Base-by-base conservation (phyloP, 1,284 basidiomycete species). In the Ustilago trichophora region DNA sequence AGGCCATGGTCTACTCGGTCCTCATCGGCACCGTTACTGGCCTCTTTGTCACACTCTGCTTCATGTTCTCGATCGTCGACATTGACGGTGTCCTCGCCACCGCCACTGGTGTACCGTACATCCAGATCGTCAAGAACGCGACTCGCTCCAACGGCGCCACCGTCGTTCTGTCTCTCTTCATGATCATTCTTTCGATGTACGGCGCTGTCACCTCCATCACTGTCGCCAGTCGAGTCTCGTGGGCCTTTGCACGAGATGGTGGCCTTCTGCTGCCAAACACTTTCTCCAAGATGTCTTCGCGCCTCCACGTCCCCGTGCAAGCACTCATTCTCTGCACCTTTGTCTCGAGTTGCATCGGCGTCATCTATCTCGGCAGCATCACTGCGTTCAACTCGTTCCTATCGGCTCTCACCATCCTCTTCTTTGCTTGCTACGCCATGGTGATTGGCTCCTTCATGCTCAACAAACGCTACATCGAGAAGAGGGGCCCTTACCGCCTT, bases 331-430 rank as follows among this genome's bases (percentile, higher is more conserved):
- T 59, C 15, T 59, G 57, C 49, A 44, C 35, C 12, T 48, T 59
- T 21, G 45, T 48, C 19, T 59, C 57, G 45, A 53, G 50, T 40
- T 59, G 57, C 50, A 53, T 59, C 44, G 57, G 57, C 29, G 37
- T 59, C 40, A 59, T 59, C 49, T 59, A 59, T 29, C 45, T 59
- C 26, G 57, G 57, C 40, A 53, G 57, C 50, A 59, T 53, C 40
- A 59, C 57, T 10, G 57, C 57, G 3, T 59, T 59, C 57, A 59
- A 59, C 57, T 59, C 57, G 22, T 59, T 59, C 50, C 57, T 59
- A 26, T 47, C 57, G 2, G 57, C 57, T 1, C 57, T 59, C 34
- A 59, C 57, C 19, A 59, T 59, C 45, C 57, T 59, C 40, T 59
- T 59, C 45, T 59, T 59, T 21, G 57, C 50, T 1, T 59, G 57